phyloP scores from a whole-genome alignment of 441 rosid genomes.

The Croton laevigatus region DNA sequence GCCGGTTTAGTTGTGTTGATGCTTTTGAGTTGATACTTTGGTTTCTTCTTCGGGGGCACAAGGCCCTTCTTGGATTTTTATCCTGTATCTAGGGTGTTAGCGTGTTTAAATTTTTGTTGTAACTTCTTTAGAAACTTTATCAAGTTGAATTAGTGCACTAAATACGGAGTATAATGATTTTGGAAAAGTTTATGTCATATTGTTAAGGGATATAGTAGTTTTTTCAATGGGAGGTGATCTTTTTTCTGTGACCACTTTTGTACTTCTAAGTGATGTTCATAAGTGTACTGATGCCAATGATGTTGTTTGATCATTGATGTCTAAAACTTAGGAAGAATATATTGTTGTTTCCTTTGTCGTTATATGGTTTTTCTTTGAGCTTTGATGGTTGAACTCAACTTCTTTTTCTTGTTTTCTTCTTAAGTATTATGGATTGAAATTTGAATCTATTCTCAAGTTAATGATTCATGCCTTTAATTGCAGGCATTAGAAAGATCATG shows the following conservation, averaged over 20 bases:
- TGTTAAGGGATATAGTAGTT: neutral
- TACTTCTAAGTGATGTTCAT: neutral
- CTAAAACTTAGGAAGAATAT: neutral
- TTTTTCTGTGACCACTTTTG: neutral
- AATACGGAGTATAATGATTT: neutral
- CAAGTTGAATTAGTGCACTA: neutral
- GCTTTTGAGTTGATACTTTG: neutral
- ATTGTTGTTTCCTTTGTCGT: neutral
- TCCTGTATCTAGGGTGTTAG: neutral
- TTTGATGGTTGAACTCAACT: neutral
- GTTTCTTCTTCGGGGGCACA: neutral
- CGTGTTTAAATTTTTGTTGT: neutral
- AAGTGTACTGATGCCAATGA: neutral
- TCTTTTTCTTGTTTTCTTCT: constrained; percentile 4
- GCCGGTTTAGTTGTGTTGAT: neutral
- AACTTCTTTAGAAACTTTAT: neutral
- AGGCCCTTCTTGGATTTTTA: constrained; percentile 3
- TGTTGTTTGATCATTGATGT: neutral
- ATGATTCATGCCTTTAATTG: constrained; percentile 11
- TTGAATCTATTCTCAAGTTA: constrained; percentile 13
- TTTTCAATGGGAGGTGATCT: neutral
- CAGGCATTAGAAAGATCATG: constrained; percentile 72
- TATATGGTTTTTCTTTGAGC: neutral
- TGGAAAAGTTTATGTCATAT: neutral
- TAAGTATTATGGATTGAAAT: neutral